Evolutionary conservation across 768 basidiomycete genomes (phyloP).

Genomic region (Clathrus columnatus): DNA sequence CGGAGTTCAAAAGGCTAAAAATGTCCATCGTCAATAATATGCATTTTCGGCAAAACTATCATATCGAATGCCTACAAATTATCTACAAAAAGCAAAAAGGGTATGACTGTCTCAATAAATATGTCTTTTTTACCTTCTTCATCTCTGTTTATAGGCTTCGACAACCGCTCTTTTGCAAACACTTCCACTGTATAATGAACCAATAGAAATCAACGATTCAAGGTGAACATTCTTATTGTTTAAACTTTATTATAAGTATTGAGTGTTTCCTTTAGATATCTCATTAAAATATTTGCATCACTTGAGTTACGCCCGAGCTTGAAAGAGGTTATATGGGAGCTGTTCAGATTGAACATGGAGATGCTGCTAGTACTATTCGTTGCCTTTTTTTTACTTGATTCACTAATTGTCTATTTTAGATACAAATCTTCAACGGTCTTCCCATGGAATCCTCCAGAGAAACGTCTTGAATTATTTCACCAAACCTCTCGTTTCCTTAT

Average conservation of each 20-base stretch:
- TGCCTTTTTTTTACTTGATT: not conserved
- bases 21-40: too few relatives aligned
- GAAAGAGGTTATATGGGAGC: not conserved
- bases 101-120: not conserved
- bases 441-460: slow-evolving; percentile 54
- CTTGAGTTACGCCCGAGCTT: not conserved
- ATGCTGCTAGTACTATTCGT: not conserved
- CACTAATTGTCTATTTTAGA: not conserved
- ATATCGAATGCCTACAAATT: not conserved
- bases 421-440: slow-evolving; percentile 22
- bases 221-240: too few relatives aligned
- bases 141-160: not conserved
- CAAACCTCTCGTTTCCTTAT: slow-evolving; percentile 52
- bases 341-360: slow-evolving; percentile 7
- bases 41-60: not conserved
- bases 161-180: not conserved
- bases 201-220: not conserved
- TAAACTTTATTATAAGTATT: not conserved
- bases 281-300: not conserved
- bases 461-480: slow-evolving; percentile 54
- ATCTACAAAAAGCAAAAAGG: slow-evolving; percentile 3
- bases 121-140: not conserved
- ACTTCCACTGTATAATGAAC: not conserved
- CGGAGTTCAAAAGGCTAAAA: not conserved
- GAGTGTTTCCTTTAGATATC: not conserved